Evolutionary conservation across 1,284 basidiomycete species (phyloP), one percentile per base, ranked within the genome.

Genomic region (Malassezia furfur): DNA sequence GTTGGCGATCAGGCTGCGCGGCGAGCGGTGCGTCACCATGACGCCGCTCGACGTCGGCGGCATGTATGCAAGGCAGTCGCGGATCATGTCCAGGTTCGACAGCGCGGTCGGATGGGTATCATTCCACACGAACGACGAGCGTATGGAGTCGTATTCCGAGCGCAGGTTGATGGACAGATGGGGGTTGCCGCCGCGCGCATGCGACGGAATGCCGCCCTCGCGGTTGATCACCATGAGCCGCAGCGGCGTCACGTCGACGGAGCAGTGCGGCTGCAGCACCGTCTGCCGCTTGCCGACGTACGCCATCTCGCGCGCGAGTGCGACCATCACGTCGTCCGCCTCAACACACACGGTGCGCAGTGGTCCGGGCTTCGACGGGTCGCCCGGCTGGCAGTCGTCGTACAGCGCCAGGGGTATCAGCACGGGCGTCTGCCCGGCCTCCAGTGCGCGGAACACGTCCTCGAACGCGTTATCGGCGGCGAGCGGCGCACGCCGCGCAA

Each of bases 191-290:
- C 82, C 83, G 21, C 94, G 87, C 35, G 94, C 94, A 72, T 96
- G 98, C 0, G 91, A 96, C 11, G 94, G 94, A 2, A 98, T 86
- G 31, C 94, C 94, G 19, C 94, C 94, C 77, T 96, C 89, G 19
- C 87, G 84, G 75, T 91, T 96, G 77, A 99, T 96, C 74, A 98
- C 86, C 85, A 99, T 91, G 59, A 99, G 82, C 21, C 94, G 86
- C 56, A 94, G 78, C 1, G 94, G 63, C 49, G 72, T 76, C 48
- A 77, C 60, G 61, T 76, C 76, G 37, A 77, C 67, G 48, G 69
- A 66, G 50, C n/a, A 14, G 32, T 31, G 31, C 34, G 17, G 35
- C 14, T 34, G n/a, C 21, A 14, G 2, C 17, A 25, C 35, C 17
- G 15, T 34, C 17, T 32, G 57, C 22, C 19, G 14, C 12, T 38